A percentile compares a stretch with the other conserved stretches of the same genome.
These are phyloP conservation scores for Tetradesmus lagerheimii DNA, from an alignment of 139 green algal genomes.

Conservation along the genomic window DNA sequence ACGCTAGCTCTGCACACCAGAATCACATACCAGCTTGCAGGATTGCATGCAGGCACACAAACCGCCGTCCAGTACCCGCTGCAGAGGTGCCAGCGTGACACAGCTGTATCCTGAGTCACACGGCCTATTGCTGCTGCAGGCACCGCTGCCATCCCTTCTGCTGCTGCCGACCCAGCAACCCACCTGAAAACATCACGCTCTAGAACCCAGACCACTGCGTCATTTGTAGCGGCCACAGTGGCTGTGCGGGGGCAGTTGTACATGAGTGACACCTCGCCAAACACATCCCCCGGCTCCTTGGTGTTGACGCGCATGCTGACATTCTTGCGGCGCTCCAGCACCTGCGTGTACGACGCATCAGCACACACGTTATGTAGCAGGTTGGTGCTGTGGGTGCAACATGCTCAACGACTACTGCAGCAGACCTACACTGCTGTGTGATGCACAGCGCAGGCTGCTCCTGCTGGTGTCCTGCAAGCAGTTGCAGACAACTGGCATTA, in stretches of 20 bases:
- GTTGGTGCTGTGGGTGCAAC: too few relatives aligned
- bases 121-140: too few relatives aligned
- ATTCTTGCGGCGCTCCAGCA: conserved; percentile 67
- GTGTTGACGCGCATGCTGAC: conserved; percentile 69
- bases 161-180: background rate
- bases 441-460: background rate
- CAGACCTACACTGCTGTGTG: too few relatives aligned
- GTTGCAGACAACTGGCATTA: background rate
- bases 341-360: conserved; percentile 31
- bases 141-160: too few relatives aligned
- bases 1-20: background rate
- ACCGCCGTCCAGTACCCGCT: background rate
- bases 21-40: background rate
- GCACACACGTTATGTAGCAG: too few relatives aligned
- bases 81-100: background rate
- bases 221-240: conserved; percentile 89
- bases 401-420: too few relatives aligned
- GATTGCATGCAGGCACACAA: background rate
- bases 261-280: conserved; percentile 72
- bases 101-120: background rate
- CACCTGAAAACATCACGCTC: conserved; percentile 86
- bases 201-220: conserved; percentile 92
- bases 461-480: conserved; percentile 6
- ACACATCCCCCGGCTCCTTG: conserved; percentile 66
- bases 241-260: conserved; percentile 88